A percentile compares a stretch with the other conserved stretches of the same genome.
Evolutionary conservation across 495 filamentous ascomycete genomes (phyloP).

Genomic region (Cercophora newfieldiana): DNA sequence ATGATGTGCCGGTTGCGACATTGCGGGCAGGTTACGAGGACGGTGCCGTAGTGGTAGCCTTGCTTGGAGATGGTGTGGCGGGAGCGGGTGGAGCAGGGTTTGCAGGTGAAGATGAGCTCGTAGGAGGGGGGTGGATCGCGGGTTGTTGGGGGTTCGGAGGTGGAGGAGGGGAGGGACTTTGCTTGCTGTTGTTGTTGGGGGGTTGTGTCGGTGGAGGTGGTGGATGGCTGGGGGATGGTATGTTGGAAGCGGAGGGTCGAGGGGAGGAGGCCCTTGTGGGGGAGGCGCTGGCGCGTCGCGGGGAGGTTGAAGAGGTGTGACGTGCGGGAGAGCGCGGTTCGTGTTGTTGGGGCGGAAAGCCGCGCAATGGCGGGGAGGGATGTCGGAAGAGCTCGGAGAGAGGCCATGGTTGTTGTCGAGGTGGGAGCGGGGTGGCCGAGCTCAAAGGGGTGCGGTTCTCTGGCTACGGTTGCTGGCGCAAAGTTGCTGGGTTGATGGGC

Average conservation of each 20-base stretch:
- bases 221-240: conserved; percentile 37
- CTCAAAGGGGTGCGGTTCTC: not conserved
- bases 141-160: conserved; percentile 10
- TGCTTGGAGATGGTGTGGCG: conserved; percentile 83
- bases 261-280: not conserved
- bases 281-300: not conserved
- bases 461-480: not conserved
- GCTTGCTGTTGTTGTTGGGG: conserved; percentile 5
- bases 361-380: not conserved
- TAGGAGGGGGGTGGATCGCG: conserved; percentile 56
- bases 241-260: conserved; percentile 32
- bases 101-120: conserved; percentile 87
- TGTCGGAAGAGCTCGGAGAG: not conserved
- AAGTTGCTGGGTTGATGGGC: not conserved
- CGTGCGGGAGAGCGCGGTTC: not conserved
- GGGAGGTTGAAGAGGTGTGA: not conserved
- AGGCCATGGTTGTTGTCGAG: not conserved
- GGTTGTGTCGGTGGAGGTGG: conserved; percentile 16
- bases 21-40: conserved; percentile 80
- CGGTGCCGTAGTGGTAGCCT: conserved; percentile 85
- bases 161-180: conserved; percentile 33
- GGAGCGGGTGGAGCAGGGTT: conserved; percentile 73
- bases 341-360: not conserved
- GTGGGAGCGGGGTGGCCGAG: not conserved
- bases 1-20: conserved; percentile 90